Conservation (phyloP, 805 yeast species). For the Vanderwaltozyma tropicalis region DNA sequence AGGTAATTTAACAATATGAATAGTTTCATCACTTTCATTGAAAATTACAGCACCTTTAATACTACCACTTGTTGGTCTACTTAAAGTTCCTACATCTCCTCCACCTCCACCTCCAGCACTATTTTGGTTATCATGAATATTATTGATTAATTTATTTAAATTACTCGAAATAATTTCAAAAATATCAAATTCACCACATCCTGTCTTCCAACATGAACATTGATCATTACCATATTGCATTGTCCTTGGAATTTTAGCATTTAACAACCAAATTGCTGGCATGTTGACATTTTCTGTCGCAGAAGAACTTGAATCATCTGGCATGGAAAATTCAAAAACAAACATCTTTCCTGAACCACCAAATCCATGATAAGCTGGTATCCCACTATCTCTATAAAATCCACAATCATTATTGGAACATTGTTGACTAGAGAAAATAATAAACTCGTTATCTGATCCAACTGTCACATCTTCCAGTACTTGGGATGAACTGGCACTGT, state of each 20-base stretch:
- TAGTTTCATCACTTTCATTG: conserved; percentile 33
- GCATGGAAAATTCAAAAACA: conserved; percentile 92
- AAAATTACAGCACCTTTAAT: conserved; percentile 89
- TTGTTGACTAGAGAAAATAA: conserved; percentile 61
- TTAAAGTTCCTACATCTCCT: conserved; percentile 77
- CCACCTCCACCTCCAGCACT: conserved; percentile 49
- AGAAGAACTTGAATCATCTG: conserved; percentile 43
- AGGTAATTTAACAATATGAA: conserved; percentile 54
- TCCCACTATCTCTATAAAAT: conserved; percentile 62
- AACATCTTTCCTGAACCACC: conserved; percentile 76
- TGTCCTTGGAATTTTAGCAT: conserved; percentile 94
- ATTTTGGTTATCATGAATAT: conserved; percentile 61
- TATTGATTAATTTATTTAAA: conserved; percentile 60
- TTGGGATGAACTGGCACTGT: conserved; percentile 58
- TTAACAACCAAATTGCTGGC: conserved; percentile 97
- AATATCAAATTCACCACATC: conserved; percentile 96
- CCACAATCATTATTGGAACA: conserved; percentile 65
- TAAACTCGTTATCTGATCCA: conserved; percentile 65
- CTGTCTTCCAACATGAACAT: conserved; percentile 94
- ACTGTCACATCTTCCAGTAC: conserved; percentile 59
- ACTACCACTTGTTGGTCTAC: conserved; percentile 67
- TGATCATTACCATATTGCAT: conserved; percentile 74
- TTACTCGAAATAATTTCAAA: conserved; percentile 81
- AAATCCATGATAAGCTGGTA: conserved; percentile 93
- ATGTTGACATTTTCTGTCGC: conserved; percentile 61